Base-by-base conservation (phyloP, 345 rosid genomes). In the Lepidium didymum region DNA sequence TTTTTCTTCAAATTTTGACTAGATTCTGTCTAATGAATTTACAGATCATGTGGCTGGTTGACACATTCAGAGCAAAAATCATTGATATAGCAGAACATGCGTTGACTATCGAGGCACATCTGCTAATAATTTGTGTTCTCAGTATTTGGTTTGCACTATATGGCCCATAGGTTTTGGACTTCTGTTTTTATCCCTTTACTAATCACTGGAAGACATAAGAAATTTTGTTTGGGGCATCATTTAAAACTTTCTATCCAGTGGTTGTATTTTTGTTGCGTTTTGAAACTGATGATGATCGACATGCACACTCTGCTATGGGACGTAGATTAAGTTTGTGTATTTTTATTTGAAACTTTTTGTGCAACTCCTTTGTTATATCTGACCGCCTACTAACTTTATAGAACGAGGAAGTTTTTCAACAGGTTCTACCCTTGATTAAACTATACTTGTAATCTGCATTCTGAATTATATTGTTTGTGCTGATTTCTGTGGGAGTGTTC, bases 1-100 rank as follows among this genome's bases (percentile, higher is more conserved):
- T n/a, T 57, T 8, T 69, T 70, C 51, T 75, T 68, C 34, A 11
- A 47, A 46, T 43, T 55, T 55, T 57, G 10, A 74, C 33, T 14
- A 8, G 45, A 18, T 21, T 68, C 41, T 55, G 53, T 56, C 12
- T 15, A 10, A 61, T 60, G 64, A 62, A 69, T 79, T 18, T 78
- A 45, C 83, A 93, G 99, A 81, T 94, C 54, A 91, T 85, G 97
- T 86, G 92, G 96, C 75, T 94, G 62, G 91, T 86, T 70, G 95
- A 84, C 70, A 91, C 90, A 63, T 94, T 94, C 75, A 80, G 99
- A 80, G 97, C 88, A 13, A 87, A 71, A 68, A 79, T 91, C 35
- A 96, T 94, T 64, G 99, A 94, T 78, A 81, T 83, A 41, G 86
- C 99, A 0, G 95, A 83, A 64, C 79, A 86, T 38, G 80, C 86